A percentile compares a stretch with the other conserved stretches of the same genome.
These are phyloP conservation scores for Penicillium sp. DNA, from an alignment of 2,329 filamentous ascomycete species.

Conservation along the genomic window DNA sequence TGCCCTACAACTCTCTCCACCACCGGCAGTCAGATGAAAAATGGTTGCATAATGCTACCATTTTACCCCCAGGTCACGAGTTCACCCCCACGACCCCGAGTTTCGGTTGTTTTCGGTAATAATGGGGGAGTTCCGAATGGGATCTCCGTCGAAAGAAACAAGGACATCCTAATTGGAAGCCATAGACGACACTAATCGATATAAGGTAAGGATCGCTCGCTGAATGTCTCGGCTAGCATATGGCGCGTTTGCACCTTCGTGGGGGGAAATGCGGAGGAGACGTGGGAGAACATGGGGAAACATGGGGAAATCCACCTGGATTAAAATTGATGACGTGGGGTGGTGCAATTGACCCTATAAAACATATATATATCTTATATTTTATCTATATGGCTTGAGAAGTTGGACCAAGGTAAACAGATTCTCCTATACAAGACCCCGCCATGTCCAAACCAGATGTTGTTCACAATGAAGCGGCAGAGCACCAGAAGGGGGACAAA, in stretches of 20 bases:
- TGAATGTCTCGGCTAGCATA: neutral
- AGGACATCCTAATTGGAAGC: neutral
- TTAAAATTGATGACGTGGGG: neutral
- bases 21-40: neutral
- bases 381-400: neutral
- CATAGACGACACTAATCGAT: neutral
- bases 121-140: neutral
- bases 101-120: slow-evolving; percentile 4
- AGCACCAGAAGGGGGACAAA: slow-evolving; percentile 9
- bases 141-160: neutral
- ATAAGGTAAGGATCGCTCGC: neutral
- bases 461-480: slow-evolving; percentile 21
- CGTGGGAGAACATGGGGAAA: slow-evolving; percentile 5
- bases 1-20: neutral
- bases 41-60: neutral
- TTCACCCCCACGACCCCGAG: slow-evolving; percentile 5
- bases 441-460: slow-evolving; percentile 19
- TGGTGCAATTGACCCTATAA: neutral
- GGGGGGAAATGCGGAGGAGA: slow-evolving; percentile 1
- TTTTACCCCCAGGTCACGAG: neutral
- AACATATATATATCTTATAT: too few species aligned
- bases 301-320: neutral
- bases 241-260: neutral
- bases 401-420: neutral
- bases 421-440: neutral